Conservation (phyloP, 495 filamentous ascomycete genomes). For the Entonaema liquescens region DNA sequence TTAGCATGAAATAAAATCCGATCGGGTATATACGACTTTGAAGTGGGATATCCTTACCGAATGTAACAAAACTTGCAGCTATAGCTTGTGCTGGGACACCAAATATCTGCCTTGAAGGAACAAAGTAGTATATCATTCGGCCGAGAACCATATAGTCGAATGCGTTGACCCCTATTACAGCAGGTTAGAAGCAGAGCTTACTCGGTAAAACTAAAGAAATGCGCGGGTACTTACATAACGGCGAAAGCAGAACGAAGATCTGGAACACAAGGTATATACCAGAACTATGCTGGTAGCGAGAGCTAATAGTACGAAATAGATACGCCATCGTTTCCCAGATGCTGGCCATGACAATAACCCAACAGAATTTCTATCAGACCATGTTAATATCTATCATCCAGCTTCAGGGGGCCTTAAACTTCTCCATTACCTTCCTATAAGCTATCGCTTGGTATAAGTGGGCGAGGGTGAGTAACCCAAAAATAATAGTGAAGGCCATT, state of each 20-base stretch:
- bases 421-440: conserved; percentile 40
- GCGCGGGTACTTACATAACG: conserved; percentile 24
- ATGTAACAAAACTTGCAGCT: conserved; percentile 65
- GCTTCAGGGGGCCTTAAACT: neutral
- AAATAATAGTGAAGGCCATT: conserved; percentile 46
- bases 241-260: conserved; percentile 37
- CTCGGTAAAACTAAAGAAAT: neutral
- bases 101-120: conserved; percentile 55
- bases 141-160: conserved; percentile 74
- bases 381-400: conserved; percentile 8
- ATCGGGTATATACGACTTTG: neutral
- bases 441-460: conserved; percentile 54
- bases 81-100: conserved; percentile 60
- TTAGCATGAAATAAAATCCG: neutral
- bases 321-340: conserved; percentile 58
- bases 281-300: conserved; percentile 26
- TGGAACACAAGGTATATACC: conserved; percentile 45
- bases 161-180: conserved; percentile 63
- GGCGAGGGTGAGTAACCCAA: conserved; percentile 48
- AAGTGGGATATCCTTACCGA: conserved; percentile 46
- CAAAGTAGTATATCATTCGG: conserved; percentile 68
- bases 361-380: conserved; percentile 56
- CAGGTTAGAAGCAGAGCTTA: conserved; percentile 1
- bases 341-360: conserved; percentile 63
- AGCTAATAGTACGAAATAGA: conserved; percentile 40